phyloP scores from a whole-genome alignment of 1,284 basidiomycete species.

The Papiliotrema nemorosa region DNA sequence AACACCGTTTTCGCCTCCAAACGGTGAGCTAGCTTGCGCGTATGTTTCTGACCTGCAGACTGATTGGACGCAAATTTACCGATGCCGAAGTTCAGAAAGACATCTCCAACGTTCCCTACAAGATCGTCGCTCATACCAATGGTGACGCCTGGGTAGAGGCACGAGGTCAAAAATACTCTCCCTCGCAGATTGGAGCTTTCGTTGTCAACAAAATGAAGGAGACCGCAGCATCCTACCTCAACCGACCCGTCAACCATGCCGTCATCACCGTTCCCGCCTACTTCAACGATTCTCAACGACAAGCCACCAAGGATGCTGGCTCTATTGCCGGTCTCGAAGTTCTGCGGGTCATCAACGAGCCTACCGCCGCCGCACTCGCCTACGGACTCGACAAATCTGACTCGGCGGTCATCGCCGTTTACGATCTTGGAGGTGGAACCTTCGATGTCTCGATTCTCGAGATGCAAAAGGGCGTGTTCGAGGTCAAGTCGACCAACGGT shows the following conservation, averaged over 20 bases:
- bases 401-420: slow-evolving; percentile 88
- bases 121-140: slow-evolving; percentile 63
- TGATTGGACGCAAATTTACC: slow-evolving; percentile 90
- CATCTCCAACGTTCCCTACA: slow-evolving; percentile 65
- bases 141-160: slow-evolving; percentile 72
- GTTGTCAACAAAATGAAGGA: slow-evolving; percentile 91
- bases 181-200: slow-evolving; percentile 68
- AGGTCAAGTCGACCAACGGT: slow-evolving; percentile 98
- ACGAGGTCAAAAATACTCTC: slow-evolving; percentile 58
- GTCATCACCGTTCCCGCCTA: slow-evolving; percentile 97
- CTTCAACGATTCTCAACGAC: slow-evolving; percentile 98
- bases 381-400: slow-evolving; percentile 84
- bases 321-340: slow-evolving; percentile 96
- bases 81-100: slow-evolving; percentile 94
- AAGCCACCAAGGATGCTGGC: slow-evolving; percentile 96
- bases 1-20: slow-evolving; percentile 96
- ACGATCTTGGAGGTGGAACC: slow-evolving; percentile 91
- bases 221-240: slow-evolving; percentile 87
- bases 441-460: slow-evolving; percentile 98
- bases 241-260: slow-evolving; percentile 85
- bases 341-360: slow-evolving; percentile 97
- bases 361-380: slow-evolving; percentile 93
- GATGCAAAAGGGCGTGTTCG: slow-evolving; percentile 99
- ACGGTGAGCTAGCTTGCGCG: slow-evolving; percentile 52
- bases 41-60: slow-evolving; percentile 27